These are phyloP conservation scores for Epichloe gansuensis DNA, from an alignment of 2,329 filamentous ascomycete species.

Conservation along the genomic window DNA sequence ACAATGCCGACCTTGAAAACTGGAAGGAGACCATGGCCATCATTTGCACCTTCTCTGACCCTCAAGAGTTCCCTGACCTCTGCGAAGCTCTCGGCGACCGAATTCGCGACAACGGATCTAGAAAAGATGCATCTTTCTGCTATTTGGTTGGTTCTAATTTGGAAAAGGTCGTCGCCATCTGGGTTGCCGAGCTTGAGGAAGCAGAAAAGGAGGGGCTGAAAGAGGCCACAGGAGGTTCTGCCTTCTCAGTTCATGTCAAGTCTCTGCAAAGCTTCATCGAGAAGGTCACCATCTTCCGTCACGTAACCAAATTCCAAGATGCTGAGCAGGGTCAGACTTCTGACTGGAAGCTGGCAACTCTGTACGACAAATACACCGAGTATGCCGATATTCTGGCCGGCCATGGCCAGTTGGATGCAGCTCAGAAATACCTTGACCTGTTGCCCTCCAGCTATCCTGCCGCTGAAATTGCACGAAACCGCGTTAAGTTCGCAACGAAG, in stretches of 20 bases:
- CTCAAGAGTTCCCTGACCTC: constrained; percentile 82
- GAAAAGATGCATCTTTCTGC: constrained; percentile 92
- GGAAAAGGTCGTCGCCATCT: constrained; percentile 92
- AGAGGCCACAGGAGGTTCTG: constrained; percentile 57
- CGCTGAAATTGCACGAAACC: constrained; percentile 73
- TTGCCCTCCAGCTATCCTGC: constrained; percentile 73
- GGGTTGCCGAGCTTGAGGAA: constrained; percentile 81
- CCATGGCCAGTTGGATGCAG: constrained; percentile 74
- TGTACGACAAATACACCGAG: constrained; percentile 94
- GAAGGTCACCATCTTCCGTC: constrained; percentile 93
- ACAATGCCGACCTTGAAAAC: constrained; percentile 82
- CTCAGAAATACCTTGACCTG: constrained; percentile 83
- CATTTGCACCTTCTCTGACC: constrained; percentile 87
- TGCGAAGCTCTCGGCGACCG: constrained; percentile 92
- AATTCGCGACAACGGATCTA: constrained; percentile 61
- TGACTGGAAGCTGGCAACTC: constrained; percentile 75
- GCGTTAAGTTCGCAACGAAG: constrained; percentile 72
- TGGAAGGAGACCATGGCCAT: constrained; percentile 98
- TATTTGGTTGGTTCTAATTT: constrained; percentile 91
- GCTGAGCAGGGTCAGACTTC: constrained; percentile 54
- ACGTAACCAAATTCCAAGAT: constrained; percentile 86
- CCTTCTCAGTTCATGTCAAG: constrained; percentile 82
- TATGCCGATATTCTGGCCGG: constrained; percentile 91
- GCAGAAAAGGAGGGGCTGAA: constrained; percentile 63
- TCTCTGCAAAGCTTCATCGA: constrained; percentile 90